Base-by-base conservation (phyloP, 164 flowering plant genomes). In the Kalanchoe fedtschenkoi region DNA sequence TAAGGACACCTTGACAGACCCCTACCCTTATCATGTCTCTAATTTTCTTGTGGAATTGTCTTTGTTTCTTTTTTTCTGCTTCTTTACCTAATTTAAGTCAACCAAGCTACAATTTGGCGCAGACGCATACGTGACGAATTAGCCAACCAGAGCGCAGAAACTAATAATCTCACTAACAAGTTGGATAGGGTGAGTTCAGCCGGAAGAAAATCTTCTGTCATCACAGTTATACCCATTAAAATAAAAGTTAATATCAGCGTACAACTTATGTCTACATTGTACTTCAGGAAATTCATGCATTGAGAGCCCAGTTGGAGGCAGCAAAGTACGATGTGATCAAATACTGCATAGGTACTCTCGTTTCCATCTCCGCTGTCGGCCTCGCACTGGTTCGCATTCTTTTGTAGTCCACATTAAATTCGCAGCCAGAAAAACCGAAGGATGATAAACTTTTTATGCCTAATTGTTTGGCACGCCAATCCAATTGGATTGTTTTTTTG, bases 301-400 rank as follows among this genome's bases (percentile, higher is more conserved):
- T 82, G 42, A 73, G 81, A 66, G 87, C 88, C 19, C 81, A 77
- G 24, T 10, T 83, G 62, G 88, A 86, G 67, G 85, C 84, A 8
- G 83, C 87, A 51, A 86, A 86, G 65, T 80, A 79, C 37, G 88
- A 86, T n/a, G 81, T 83, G 58, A 80, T 86, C 39, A 83, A 82
- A 58, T 82, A 83, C 65, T 86, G 91, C 74, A 75, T 83, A 44
- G 91, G 87, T 68, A 79, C 85, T 24, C 75, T 86, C 1, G 83
- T 75, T 59, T 83, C 88, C n/a, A 71, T 83, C 22, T 77, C 82
- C 13, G 84, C 87, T 19, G 80, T 83, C 63, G 88, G 85, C 42
- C 72, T 86, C 61, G 87, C 88, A 42, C 54, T 78, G 1, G 7
- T 81, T 43, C 86, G 88, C 38, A 66, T 85, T 44, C 57, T 79